Percentiles rank a stretch among this genome's conserved stretches.
Evolutionary conservation across 1,139 yeast genomes (phyloP).

Genomic region (Lodderomyces theae): DNA sequence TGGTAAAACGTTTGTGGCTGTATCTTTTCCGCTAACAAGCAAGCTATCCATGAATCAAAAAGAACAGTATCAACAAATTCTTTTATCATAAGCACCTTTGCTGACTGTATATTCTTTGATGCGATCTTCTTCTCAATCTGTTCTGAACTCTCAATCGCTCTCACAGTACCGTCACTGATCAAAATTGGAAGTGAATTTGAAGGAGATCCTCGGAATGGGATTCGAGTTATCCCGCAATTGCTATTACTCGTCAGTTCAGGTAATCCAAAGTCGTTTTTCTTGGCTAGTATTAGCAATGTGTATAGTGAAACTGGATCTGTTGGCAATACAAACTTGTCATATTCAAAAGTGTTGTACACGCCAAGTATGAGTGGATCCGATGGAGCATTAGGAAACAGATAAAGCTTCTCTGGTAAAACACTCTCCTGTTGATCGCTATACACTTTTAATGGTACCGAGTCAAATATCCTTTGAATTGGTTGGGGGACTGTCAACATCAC

Average conservation of each 20-base stretch:
- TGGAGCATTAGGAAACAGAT: conserved; percentile 15
- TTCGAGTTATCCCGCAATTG: not conserved
- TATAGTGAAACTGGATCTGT: conserved; percentile 46
- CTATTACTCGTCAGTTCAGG: conserved; percentile 18
- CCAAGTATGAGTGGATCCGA: conserved; percentile 33
- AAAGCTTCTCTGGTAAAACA: conserved; percentile 18
- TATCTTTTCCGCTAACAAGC: conserved; percentile 24
- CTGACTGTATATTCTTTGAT: conserved; percentile 8
- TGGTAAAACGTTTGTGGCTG: conserved; percentile 11
- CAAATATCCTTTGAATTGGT: conserved; percentile 43
- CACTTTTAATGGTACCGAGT: conserved; percentile 45
- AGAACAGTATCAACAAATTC: conserved; percentile 35
- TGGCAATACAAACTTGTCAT: conserved; percentile 25
- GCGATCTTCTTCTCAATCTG: conserved; percentile 12
- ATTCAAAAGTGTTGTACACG: conserved; percentile 35
- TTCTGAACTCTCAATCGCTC: conserved; percentile 23
- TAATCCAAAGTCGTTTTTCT: conserved; percentile 32
- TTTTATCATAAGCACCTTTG: conserved; percentile 20
- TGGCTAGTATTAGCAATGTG: conserved; percentile 30
- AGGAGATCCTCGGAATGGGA: conserved; percentile 29
- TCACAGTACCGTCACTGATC: conserved; percentile 33
- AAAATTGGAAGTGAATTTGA: conserved; percentile 44
- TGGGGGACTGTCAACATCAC: conserved; percentile 36
- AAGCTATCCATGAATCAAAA: conserved; percentile 40
- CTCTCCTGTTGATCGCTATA: conserved; percentile 28